Conservation (phyloP, 768 basidiomycete species). For the Suillus occidentalis region DNA sequence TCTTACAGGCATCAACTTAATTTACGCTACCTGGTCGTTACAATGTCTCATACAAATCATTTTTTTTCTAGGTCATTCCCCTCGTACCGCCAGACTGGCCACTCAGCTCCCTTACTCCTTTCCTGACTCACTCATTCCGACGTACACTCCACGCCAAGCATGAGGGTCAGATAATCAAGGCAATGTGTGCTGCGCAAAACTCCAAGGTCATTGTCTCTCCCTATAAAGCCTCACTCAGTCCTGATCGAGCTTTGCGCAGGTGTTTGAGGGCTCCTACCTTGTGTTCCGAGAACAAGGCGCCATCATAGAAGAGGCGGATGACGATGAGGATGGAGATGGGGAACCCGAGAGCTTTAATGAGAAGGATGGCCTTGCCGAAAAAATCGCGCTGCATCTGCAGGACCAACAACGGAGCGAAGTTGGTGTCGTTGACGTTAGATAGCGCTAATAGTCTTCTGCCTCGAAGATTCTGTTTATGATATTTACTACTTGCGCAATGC, state of each 20-base stretch:
- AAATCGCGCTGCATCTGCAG: conserved; percentile 29
- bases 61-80: conserved; percentile 52
- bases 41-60: neutral
- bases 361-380: conserved; percentile 45
- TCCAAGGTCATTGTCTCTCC: conserved; percentile 46
- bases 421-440: neutral
- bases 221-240: neutral
- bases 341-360: conserved; percentile 38
- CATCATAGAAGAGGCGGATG: conserved; percentile 62
- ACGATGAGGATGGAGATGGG: conserved; percentile 36
- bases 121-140: conserved; percentile 77
- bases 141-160: conserved; percentile 68
- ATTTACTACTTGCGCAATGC: neutral
- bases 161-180: conserved; percentile 77
- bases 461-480: neutral
- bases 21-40: neutral
- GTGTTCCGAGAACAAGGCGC: conserved; percentile 63
- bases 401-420: neutral
- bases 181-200: conserved; percentile 77
- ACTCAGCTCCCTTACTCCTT: conserved; percentile 66
- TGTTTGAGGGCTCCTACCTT: conserved; percentile 59
- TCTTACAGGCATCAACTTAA: neutral
- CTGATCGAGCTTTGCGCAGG: conserved; percentile 31
- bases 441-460: neutral
- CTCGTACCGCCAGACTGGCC: conserved; percentile 78